A percentile compares a stretch with the other conserved stretches of the same genome.
These are phyloP conservation scores for Drechslerella dactyloides DNA, from an alignment of 2,329 filamentous ascomycete species.

Conservation along the genomic window DNA sequence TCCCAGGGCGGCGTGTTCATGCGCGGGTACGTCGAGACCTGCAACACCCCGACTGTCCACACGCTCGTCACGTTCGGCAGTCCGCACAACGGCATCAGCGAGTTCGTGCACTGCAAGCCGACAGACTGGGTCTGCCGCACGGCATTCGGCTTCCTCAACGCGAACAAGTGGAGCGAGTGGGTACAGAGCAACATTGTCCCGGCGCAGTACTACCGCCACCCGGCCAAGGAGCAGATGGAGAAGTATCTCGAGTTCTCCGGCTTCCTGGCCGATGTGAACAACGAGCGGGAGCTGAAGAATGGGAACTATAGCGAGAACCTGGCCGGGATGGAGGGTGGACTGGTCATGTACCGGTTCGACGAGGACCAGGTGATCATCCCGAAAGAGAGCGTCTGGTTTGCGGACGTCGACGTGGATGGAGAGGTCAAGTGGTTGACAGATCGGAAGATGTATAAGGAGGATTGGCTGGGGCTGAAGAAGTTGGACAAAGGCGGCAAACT, in stretches of 20 bases:
- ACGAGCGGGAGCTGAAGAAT: slow-evolving; percentile 80
- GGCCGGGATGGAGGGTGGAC: slow-evolving; percentile 68
- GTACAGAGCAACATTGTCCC: slow-evolving; percentile 84
- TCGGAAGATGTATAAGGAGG: slow-evolving; percentile 78
- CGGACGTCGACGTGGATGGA: slow-evolving; percentile 71
- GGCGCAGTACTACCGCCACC: slow-evolving; percentile 89
- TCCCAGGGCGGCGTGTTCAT: slow-evolving; percentile 96
- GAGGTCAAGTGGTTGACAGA: slow-evolving; percentile 72
- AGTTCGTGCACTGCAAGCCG: slow-evolving; percentile 74
- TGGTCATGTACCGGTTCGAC: slow-evolving; percentile 89
- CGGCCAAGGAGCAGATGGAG: slow-evolving; percentile 66
- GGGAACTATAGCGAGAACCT: slow-evolving; percentile 74
- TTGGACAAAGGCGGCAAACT: slow-evolving; percentile 81
- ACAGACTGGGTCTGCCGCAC: slow-evolving; percentile 81
- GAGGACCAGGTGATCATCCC: slow-evolving; percentile 86
- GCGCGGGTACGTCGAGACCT: slow-evolving; percentile 86
- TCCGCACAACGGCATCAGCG: slow-evolving; percentile 88
- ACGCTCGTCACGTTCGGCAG: slow-evolving; percentile 86
- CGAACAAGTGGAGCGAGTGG: slow-evolving; percentile 78
- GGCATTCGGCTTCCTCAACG: slow-evolving; percentile 76
- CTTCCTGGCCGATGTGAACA: slow-evolving; percentile 95
- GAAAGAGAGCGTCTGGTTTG: slow-evolving; percentile 90
- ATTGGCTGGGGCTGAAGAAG: slow-evolving; percentile 85
- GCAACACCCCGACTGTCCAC: slow-evolving; percentile 75
- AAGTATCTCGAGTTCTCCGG: slow-evolving; percentile 80